These are phyloP conservation scores for Beauveria rudraprayagi DNA, from an alignment of 2,329 filamentous ascomycete species.

Conservation along the genomic window DNA sequence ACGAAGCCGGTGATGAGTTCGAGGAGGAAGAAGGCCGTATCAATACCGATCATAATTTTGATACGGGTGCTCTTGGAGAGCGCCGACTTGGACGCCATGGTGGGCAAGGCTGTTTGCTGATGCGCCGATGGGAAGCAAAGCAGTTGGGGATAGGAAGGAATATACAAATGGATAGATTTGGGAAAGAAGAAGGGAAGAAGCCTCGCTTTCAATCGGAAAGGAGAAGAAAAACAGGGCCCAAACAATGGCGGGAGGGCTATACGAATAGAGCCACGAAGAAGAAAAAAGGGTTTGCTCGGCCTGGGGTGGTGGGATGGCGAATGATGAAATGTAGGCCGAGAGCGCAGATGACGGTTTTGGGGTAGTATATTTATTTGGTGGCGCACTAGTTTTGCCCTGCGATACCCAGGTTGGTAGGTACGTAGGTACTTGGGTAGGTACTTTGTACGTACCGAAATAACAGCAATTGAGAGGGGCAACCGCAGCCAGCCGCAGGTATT, in stretches of 20 bases:
- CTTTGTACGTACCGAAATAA: too few relatives aligned
- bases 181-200: background rate
- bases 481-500: too few relatives aligned
- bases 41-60: constrained; percentile 84
- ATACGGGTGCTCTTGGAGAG: constrained; percentile 92
- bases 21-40: constrained; percentile 80
- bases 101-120: constrained; percentile 5
- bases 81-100: constrained; percentile 49
- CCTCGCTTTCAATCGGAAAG: too few relatives aligned
- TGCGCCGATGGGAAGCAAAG: background rate
- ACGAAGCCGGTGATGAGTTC: constrained; percentile 80
- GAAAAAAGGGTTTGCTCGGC: background rate
- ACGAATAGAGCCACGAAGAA: background rate
- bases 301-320: background rate
- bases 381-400: background rate
- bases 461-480: too few relatives aligned
- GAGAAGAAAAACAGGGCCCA: background rate
- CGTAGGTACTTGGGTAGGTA: too few relatives aligned
- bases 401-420: too few relatives aligned
- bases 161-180: background rate
- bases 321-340: background rate
- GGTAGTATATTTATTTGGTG: background rate
- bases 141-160: background rate
- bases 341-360: background rate
- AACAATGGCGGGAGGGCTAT: background rate